Evolutionary conservation across 2,329 filamentous ascomycete genomes (phyloP).

Genomic region (Alternaria viburni): DNA sequence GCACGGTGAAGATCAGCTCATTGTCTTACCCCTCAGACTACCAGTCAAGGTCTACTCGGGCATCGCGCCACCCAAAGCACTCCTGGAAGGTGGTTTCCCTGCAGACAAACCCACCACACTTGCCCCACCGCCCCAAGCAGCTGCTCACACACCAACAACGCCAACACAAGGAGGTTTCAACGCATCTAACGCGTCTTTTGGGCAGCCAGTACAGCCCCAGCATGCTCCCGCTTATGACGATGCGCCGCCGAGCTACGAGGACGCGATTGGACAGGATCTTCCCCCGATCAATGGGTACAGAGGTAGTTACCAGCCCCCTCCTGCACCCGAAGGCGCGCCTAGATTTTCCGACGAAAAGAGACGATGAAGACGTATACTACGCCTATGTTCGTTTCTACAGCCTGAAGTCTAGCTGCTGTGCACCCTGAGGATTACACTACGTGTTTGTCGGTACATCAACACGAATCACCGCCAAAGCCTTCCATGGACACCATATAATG

Average conservation of each 20-base stretch:
- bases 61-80: constrained; percentile 77
- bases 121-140: constrained; percentile 19
- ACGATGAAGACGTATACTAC: constrained; percentile 22
- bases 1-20: constrained; percentile 68
- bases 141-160: constrained; percentile 32
- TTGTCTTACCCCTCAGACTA: constrained; percentile 80
- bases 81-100: constrained; percentile 69
- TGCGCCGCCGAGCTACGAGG: constrained; percentile 93
- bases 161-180: constrained; percentile 31
- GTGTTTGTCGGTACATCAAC: neutral
- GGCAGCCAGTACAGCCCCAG: constrained; percentile 24
- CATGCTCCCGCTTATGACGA: constrained; percentile 65
- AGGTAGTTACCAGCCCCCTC: constrained; percentile 65
- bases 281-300: constrained; percentile 75
- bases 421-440: neutral
- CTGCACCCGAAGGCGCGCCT: constrained; percentile 45
- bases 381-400: neutral
- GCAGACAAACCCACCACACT: constrained; percentile 22
- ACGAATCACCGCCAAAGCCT: neutral
- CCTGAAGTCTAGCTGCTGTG: neutral
- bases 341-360: constrained; percentile 48
- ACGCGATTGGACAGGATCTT: constrained; percentile 82
- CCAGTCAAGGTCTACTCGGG: constrained; percentile 85
- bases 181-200: constrained; percentile 24
- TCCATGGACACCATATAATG: neutral